A percentile compares a stretch with the other conserved stretches of the same genome.
Conservation (phyloP, 2,329 filamentous ascomycete genomes). For the Microdochium trichocladiopsis region DNA sequence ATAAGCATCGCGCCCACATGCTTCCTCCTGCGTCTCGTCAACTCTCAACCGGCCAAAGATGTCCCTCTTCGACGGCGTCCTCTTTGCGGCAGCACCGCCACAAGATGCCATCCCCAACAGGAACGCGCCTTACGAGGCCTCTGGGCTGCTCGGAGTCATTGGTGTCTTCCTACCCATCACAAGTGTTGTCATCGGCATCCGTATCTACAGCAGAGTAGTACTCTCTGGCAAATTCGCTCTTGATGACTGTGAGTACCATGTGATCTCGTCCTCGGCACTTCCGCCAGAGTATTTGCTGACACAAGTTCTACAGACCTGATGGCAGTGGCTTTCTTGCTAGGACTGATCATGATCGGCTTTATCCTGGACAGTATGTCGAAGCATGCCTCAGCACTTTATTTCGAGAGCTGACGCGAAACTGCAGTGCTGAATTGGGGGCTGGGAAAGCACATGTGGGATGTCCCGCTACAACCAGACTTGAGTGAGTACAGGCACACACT, state of each 20-base stretch:
- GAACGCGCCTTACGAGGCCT: constrained; percentile 2
- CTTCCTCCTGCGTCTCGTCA: neutral
- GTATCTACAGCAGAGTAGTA: constrained; percentile 7
- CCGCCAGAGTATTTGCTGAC: no score
- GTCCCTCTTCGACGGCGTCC: constrained; percentile 8
- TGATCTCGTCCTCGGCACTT: no score
- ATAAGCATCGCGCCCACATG: neutral
- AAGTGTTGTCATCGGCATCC: constrained; percentile 4
- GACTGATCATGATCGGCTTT: constrained; percentile 2
- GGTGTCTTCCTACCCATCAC: constrained; percentile 9
- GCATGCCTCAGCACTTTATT: neutral
- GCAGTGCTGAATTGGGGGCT: constrained; percentile 12
- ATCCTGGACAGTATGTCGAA: constrained; percentile 5
- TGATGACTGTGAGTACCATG: constrained; percentile 11
- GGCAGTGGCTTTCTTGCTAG: constrained; percentile 2
- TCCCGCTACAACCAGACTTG: constrained; percentile 3
- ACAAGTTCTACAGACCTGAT: constrained; percentile 4
- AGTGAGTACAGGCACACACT: neutral
- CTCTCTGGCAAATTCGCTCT: constrained; percentile 7
- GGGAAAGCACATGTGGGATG: constrained; percentile 13
- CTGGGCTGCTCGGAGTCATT: constrained; percentile 4
- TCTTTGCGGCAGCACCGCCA: constrained; percentile 7
- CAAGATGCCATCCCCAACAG: constrained; percentile 5
- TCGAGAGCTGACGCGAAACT: neutral
- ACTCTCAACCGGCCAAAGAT: neutral